These are phyloP conservation scores for Diaporthe helianthi DNA, from an alignment of 2,329 filamentous ascomycete species.

Conservation along the genomic window DNA sequence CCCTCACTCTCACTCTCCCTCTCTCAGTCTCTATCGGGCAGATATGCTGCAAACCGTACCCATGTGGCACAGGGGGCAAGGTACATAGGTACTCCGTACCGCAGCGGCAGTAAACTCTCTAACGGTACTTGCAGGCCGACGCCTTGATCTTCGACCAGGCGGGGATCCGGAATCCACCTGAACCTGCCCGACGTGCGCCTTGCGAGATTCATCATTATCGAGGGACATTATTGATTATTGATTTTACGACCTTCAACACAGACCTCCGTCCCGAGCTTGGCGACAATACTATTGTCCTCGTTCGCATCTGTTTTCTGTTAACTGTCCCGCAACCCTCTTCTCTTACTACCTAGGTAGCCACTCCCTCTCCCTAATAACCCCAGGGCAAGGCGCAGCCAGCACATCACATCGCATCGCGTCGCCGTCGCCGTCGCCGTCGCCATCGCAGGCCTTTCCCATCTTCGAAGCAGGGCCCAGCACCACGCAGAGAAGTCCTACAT, in stretches of 20 bases:
- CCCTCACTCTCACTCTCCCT: too few species aligned
- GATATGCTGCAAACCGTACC: background rate
- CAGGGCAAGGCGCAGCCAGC: background rate
- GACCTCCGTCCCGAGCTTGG: conserved; percentile 19
- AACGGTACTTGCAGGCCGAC: background rate
- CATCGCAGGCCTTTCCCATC: background rate
- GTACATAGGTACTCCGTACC: background rate
- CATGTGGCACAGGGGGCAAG: conserved; percentile 15
- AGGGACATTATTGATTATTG: conserved; percentile 25
- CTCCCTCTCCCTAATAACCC: background rate
- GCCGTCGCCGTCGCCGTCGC: too few species aligned
- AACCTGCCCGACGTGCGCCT: conserved; percentile 10
- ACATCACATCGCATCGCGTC: background rate
- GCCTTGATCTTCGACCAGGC: background rate
- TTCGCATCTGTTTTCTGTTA: background rate
- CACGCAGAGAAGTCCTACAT: background rate
- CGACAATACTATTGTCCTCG: conserved; percentile 14
- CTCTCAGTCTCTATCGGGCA: background rate
- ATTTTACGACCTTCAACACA: conserved; percentile 22
- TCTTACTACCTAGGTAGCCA: too few species aligned
- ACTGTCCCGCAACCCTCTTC: background rate
- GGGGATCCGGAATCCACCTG: conserved; percentile 16
- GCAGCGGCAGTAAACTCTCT: too few species aligned
- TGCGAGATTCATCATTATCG: conserved; percentile 25
- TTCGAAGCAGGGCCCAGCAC: background rate